Evolutionary conservation across 495 filamentous ascomycete species (phyloP), one percentile per base, ranked within the genome.

Genomic region (Poronia punctata): DNA sequence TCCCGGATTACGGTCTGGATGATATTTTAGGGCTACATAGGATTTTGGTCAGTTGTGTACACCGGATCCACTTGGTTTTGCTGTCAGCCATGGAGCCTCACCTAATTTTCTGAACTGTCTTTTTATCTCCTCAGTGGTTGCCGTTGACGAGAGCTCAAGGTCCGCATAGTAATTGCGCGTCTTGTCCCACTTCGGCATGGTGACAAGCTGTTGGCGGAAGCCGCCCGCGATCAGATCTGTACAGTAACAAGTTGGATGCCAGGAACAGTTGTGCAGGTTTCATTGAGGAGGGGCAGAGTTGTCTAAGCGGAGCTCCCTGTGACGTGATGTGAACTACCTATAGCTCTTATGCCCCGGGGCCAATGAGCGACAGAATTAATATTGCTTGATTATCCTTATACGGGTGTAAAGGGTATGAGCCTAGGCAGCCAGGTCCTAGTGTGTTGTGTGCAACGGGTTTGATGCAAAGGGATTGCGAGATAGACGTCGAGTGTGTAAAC

Each of bases 1-100:
- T 29, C 89, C 89, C 4, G 81, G 84, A 51, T 96, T 94, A 29
- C 88, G 79, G 57, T 96, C 89, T 5, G 89, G 89, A 54, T 96
- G 89, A 50, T 80, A 93, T 52, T 80, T 80, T 18, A 92, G 71
- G 23, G 88, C 88, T 90, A 47, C 21, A 34, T 16, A 0, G 9
- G 32, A 1, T 5, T 17, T 17, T 19, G n/a, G 12, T 46, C 48
- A 52, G 50, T 14, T 29, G 24, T n/a, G 24, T 7, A 27, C 7
- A 7, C 24, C 7, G 24, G 24, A n/a, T n/a, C n/a, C 7, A n/a
- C 24, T 7, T 27, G 24, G 24, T n/a, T 7, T 7, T 7, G 24
- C 7, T 27, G 24, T 7, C 7, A 7, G 24, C 7, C 7, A 27
- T 7, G n/a, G 24, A n/a, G 19, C 7, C 25, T 23, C 66, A 88